Base-by-base conservation (phyloP, 2,329 filamentous ascomycete species). In the Beauveria pseudobassiana region DNA sequence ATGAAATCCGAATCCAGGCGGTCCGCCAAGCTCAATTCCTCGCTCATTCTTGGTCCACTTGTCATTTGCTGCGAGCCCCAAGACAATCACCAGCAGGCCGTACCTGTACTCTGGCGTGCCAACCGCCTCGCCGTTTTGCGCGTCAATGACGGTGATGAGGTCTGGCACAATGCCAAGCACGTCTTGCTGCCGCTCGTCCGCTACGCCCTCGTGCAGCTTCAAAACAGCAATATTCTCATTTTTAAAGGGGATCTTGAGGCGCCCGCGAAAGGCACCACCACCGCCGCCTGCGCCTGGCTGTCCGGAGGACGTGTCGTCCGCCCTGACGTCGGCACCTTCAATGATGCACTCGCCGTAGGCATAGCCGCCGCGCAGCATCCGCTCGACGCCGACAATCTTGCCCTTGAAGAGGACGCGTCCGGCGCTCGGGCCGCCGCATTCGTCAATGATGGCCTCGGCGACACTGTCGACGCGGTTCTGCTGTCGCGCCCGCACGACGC, bases 191-290 rank as follows among this genome's bases (percentile, higher is more conserved):
- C 64, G 69, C 60, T 80, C 78, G n/a, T 73, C 69, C 1, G 68
- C 65, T 16, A 72, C 66, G 12, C 69, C 69, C 6, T 72, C 59
- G 28, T 68, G 65, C 0, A 76, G 65, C 56, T 67, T 73, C 51
- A 80, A 73, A 0, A 82, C 86, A n/a, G 82, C 82, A 50, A 90
- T 87, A 67, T 89, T 90, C 69, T 90, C 87, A 70, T 90, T 90
- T 74, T 89, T 89, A 76, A 89, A 89, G 0, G 87, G 86, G 54
- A 90, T 86, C 68, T 83, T 86, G 69, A 88, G 73, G 34, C 72
- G 65, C 0, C 84, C 84, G 49, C 68, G 63, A 69, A 80, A 74
- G 38, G 71, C 67, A 7, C 63, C 67, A 10, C 64, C 61, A 1
- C 54, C 2, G 12, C 56, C 45, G 53, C 62, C 42, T 14, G 59